Conservation (phyloP, 2,329 filamentous ascomycete genomes). For the Calonectria hawksworthii region DNA sequence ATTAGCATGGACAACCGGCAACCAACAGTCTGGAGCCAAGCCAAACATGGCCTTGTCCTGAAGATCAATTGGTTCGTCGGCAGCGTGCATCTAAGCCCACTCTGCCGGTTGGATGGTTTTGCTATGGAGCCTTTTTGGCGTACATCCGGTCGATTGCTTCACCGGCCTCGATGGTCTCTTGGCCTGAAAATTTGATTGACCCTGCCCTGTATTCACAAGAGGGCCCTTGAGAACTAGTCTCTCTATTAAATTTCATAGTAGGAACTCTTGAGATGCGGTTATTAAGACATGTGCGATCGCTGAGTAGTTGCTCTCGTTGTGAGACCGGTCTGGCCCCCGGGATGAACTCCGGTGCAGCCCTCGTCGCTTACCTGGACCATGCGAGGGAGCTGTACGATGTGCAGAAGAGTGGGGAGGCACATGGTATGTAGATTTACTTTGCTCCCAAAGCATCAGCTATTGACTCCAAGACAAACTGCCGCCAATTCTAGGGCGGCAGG, state of each 20-base stretch:
- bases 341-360: conserved; percentile 33
- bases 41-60: conserved; percentile 38
- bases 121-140: conserved; percentile 22
- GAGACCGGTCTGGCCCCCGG: conserved; percentile 39
- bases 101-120: conserved; percentile 27
- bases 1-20: conserved; percentile 27
- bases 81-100: conserved; percentile 32
- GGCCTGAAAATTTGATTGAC: not conserved
- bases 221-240: not conserved
- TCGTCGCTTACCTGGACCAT: conserved; percentile 16
- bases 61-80: conserved; percentile 33
- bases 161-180: not conserved
- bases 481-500: conserved; percentile 26
- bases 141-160: conserved; percentile 20
- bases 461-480: conserved; percentile 11
- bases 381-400: conserved; percentile 15
- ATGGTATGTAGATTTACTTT: conserved; percentile 27
- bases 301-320: not conserved
- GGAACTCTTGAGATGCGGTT: not conserved
- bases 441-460: conserved; percentile 18
- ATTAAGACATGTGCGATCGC: not conserved
- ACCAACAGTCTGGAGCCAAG: conserved; percentile 36
- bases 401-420: conserved; percentile 33
- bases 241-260: too few relatives aligned
- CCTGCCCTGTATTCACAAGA: not conserved